Percentiles rank a stretch among this genome's conserved stretches.
Conservation (phyloP, 2,329 filamentous ascomycete genomes). For the Penicillium paneum region DNA sequence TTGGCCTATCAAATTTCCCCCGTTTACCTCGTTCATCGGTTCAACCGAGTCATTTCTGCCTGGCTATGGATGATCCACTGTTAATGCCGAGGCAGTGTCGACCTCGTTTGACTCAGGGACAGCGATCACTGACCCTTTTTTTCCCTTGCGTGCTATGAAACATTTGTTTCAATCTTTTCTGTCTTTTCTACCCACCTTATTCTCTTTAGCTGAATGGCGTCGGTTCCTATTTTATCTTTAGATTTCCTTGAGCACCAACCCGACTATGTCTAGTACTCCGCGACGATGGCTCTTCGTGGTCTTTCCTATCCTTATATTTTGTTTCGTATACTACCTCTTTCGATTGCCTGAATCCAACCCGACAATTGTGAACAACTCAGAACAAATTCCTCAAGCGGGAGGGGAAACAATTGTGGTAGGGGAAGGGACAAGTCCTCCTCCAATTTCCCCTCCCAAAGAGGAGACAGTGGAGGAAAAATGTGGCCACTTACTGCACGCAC, state of each 20-base stretch:
- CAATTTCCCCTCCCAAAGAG: not conserved
- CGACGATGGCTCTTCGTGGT: slow-evolving; percentile 25
- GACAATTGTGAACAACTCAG: not conserved
- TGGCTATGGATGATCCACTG: slow-evolving; percentile 18
- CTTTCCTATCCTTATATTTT: slow-evolving; percentile 22
- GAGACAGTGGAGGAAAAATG: slow-evolving; percentile 15
- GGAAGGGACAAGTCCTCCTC: slow-evolving; percentile 5
- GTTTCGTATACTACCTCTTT: slow-evolving; percentile 19
- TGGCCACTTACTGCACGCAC: slow-evolving; percentile 15
- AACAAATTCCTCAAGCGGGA: slow-evolving; percentile 6
- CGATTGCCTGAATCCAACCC: slow-evolving; percentile 9
- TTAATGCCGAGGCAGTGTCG: slow-evolving; percentile 1
- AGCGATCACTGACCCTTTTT: slow-evolving; percentile 16
- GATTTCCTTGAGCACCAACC: slow-evolving; percentile 1
- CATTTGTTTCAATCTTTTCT: not conserved
- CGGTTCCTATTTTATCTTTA: slow-evolving; percentile 6
- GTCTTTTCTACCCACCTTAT: not conserved
- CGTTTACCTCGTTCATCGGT: slow-evolving; percentile 4
- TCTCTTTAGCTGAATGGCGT: slow-evolving; percentile 1
- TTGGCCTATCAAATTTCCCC: slow-evolving; percentile 18
- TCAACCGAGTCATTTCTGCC: slow-evolving; percentile 14
- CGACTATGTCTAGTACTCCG: slow-evolving; percentile 20
- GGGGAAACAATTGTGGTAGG: slow-evolving; percentile 1
- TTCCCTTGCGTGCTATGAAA: slow-evolving; percentile 9
- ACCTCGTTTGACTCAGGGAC: slow-evolving; percentile 11